Percentiles rank a stretch among this genome's conserved stretches.
These are phyloP conservation scores for Anthoceros angustus DNA, from an alignment of 225 moss, liverwort and hornwort species.

Conservation along the genomic window DNA sequence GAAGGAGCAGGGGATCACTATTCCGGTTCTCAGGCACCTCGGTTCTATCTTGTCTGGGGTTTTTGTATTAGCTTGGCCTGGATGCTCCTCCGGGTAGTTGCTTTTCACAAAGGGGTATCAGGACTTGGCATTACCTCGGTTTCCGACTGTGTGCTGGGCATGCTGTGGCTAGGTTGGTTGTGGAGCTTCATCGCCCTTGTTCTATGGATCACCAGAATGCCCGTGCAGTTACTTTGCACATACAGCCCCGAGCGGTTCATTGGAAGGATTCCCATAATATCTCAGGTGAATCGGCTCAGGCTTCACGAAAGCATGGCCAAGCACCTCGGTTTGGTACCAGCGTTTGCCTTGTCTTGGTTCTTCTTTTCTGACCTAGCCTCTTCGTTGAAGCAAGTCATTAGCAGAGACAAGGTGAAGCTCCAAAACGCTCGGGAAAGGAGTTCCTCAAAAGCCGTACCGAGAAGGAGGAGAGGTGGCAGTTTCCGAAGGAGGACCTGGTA, in stretches of 20 bases:
- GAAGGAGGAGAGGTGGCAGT: not conserved
- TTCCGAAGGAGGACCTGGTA: not conserved
- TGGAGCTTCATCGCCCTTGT: not conserved
- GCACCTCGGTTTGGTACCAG: not conserved
- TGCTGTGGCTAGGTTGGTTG: not conserved
- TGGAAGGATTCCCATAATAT: not conserved
- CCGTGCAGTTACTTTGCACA: not conserved
- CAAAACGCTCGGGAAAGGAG: not conserved
- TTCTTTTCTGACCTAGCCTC: not conserved
- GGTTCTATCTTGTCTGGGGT: not conserved
- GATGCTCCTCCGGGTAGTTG: not conserved
- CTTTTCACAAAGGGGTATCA: not conserved
- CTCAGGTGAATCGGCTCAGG: not conserved
- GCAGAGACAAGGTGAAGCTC: not conserved
- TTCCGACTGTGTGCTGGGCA: not conserved
- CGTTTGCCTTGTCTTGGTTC: slow-evolving; percentile 4
- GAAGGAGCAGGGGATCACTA: not conserved
- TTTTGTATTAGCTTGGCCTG: not conserved
- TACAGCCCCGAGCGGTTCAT: not conserved
- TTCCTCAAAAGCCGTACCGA: not conserved
- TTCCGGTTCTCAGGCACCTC: not conserved
- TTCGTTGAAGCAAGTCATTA: not conserved
- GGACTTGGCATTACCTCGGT: not conserved
- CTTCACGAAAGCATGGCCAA: slow-evolving; percentile 1
- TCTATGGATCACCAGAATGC: not conserved